Conservation (phyloP, 106 monocot species). For the Phalaenopsis equestris region DNA sequence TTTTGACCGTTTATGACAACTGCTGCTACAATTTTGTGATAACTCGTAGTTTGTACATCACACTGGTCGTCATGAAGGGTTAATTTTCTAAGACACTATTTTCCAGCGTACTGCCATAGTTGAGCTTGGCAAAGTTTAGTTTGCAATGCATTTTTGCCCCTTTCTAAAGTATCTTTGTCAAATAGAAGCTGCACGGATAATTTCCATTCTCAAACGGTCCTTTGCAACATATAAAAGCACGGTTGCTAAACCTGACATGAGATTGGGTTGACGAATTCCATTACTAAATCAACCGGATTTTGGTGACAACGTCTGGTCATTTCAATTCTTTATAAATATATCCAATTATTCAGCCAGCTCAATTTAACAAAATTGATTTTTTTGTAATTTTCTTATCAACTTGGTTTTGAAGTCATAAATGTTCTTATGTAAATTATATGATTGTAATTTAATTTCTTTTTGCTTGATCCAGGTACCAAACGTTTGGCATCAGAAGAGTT, state of each 20-base stretch:
- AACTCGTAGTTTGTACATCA: neutral
- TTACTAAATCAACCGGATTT: neutral
- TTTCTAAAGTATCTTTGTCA: neutral
- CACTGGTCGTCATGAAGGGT: neutral
- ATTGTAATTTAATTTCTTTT: neutral
- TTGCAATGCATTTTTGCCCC: neutral
- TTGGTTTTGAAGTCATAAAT: neutral
- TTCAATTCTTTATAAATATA: too few species aligned
- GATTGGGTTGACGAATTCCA: neutral
- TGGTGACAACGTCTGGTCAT: too few species aligned
- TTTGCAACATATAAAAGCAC: neutral
- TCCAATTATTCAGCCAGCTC: too few species aligned
- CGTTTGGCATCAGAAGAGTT: conserved; percentile 67
- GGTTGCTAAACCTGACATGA: neutral
- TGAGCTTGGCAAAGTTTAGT: neutral
- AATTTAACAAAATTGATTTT: neutral
- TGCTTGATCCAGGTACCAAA: conserved; percentile 39
- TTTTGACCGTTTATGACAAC: neutral
- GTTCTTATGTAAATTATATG: neutral
- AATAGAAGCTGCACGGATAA: neutral
- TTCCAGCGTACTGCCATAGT: neutral
- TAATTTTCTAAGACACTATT: neutral
- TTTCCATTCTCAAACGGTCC: neutral
- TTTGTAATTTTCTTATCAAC: neutral
- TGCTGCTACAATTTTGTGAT: neutral